Base-by-base conservation (phyloP, 352 stramenopile species). In the Blastocystis hominis region DNA sequence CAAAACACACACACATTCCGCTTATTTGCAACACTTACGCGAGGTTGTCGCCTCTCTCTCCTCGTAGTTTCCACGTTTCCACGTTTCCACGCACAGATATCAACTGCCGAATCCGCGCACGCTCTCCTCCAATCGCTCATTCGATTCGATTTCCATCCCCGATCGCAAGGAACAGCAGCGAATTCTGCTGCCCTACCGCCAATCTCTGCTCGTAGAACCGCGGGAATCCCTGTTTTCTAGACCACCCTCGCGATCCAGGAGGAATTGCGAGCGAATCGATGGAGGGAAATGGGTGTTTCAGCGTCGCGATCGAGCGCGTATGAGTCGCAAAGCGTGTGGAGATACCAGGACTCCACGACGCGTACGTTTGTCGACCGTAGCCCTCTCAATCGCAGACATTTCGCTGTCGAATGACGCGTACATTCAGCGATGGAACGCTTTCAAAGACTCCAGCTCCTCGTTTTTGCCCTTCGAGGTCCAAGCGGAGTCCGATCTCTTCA, bases 211-310 rank as follows among this genome's bases (percentile, higher is more conserved):
- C 42, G 68, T 78, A 78, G 2, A 17, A 15, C 24, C 5, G 2
- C 7, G 2, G 15, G 6, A 13, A n/a, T 1, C 46, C 24, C 47
- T 56, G n/a, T 38, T 36, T 30, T 47, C 1, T n/a, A 78, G 68
- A 78, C 40, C 42, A 78, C 68, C 10, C 68, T 78, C 5, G 13
- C 44, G 17, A 78, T 78, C 53, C 68, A 78, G 34, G 68, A 78
- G 53, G 68, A 78, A 30, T 17, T 78, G 40, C 59, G 62, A n/a
- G 40, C 46, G 24, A 3, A 24, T 6, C 68, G 68, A 2, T 78
- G 59, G 15, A 2, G 10, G 1, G 15, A 20, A 13, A 13, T 78
- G 20, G 68, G 68, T 15, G 68, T 78, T n/a, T 20, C 59, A n/a
- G 68, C 40, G 1, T 17, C 3, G 20, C 68, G 68, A 3, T 55